These are phyloP conservation scores for Claviceps quebecensis DNA, from an alignment of 2,329 filamentous ascomycete species.

Conservation along the genomic window DNA sequence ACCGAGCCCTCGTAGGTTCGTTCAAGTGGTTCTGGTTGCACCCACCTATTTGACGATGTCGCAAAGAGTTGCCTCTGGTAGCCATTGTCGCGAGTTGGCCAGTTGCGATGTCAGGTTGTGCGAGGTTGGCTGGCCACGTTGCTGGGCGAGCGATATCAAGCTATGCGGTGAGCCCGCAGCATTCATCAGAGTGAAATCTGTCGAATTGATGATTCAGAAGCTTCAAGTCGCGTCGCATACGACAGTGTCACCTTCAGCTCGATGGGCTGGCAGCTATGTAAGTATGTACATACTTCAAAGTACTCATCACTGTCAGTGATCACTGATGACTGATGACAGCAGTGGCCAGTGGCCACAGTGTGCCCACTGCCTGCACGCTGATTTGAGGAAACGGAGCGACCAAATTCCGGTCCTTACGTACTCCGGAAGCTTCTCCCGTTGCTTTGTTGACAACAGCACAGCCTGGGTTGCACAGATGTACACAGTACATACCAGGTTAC, in stretches of 20 bases:
- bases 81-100: conserved; percentile 23
- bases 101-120: not conserved
- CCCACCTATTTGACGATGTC: conserved; percentile 37
- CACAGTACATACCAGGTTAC: too few species aligned
- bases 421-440: too few species aligned
- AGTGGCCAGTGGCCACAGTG: conserved; percentile 5
- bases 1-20: not conserved
- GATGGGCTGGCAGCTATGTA: too few species aligned
- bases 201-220: not conserved
- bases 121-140: not conserved
- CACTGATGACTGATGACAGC: conserved; percentile 2
- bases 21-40: not conserved
- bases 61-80: conserved; percentile 30
- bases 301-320: too few species aligned
- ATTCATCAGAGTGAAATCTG: not conserved
- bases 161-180: not conserved
- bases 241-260: not conserved
- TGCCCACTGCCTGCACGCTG: not conserved
- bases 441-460: too few species aligned
- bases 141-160: not conserved
- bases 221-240: not conserved
- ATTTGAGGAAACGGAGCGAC: conserved; percentile 10
- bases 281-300: too few species aligned
- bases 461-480: not conserved
- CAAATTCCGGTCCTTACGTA: conserved; percentile 1